Evolutionary conservation across 139 green algal genomes (phyloP).

Genomic region (Chlamydomonas eustigma): DNA sequence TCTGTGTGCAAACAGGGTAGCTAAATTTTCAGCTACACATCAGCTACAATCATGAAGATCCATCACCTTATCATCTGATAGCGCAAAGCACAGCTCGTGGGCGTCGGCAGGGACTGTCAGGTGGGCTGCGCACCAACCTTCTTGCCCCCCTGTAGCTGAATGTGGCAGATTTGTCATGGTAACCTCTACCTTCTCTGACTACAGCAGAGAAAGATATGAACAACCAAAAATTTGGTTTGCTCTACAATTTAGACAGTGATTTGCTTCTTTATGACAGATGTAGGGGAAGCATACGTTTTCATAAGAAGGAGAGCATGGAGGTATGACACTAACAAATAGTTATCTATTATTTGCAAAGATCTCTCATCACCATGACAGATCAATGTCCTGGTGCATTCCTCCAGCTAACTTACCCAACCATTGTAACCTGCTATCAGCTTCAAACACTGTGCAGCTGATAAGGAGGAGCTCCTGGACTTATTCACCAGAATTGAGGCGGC

Average conservation of each 20-base stretch:
- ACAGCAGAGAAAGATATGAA: neutral
- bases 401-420: conserved; percentile 7
- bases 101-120: neutral
- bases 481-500: conserved; percentile 17
- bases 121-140: neutral
- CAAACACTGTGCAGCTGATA: neutral
- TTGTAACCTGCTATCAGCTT: conserved; percentile 6
- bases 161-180: neutral
- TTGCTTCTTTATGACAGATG: no score
- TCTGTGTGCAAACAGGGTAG: no score
- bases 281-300: no score
- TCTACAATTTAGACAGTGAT: no score
- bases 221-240: no score
- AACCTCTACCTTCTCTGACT: neutral
- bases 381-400: no score
- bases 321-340: no score
- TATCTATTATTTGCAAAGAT: no score
- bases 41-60: no score
- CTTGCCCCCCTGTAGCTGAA: neutral
- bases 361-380: no score
- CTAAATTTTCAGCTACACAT: no score
- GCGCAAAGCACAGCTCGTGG: neutral
- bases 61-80: neutral
- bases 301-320: no score
- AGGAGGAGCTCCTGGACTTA: neutral